Conservation (phyloP, 2,329 filamentous ascomycete genomes). For the Colletotrichum phormii region DNA sequence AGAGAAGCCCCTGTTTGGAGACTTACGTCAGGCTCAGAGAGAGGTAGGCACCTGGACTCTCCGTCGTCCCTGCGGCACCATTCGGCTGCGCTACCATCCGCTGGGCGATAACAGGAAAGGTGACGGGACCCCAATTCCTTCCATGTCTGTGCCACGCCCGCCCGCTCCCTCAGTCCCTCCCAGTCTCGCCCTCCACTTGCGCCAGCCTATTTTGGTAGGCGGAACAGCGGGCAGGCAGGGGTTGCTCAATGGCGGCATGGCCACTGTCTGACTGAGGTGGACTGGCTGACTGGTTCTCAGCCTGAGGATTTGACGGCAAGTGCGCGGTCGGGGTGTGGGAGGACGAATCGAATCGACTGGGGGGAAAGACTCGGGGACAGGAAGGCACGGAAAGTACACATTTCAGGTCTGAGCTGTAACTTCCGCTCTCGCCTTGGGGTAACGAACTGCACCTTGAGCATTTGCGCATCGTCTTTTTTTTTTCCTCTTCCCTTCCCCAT, state of each 20-base stretch:
- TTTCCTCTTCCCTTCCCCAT: background rate
- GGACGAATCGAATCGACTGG: background rate
- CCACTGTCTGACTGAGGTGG: too few species aligned
- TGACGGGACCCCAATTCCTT: slow-evolving; percentile 6
- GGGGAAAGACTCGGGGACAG: background rate
- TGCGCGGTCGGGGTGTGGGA: background rate
- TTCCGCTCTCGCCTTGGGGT: background rate
- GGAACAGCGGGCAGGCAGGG: background rate
- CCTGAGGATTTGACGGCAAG: background rate
- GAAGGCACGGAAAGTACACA: slow-evolving; percentile 11
- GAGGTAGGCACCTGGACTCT: background rate
- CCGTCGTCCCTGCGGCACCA: slow-evolving; percentile 19
- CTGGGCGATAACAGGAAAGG: slow-evolving; percentile 1
- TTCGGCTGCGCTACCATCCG: slow-evolving; percentile 34
- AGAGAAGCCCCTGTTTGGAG: slow-evolving; percentile 26
- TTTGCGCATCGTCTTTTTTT: background rate
- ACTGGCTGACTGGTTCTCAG: background rate
- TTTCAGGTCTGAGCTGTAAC: slow-evolving; percentile 4
- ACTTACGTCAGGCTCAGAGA: slow-evolving; percentile 16
- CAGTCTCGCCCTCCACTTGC: background rate
- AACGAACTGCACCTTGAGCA: background rate
- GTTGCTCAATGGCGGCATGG: too few species aligned
- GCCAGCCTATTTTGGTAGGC: slow-evolving; percentile 25
- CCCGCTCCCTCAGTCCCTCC: background rate
- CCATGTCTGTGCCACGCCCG: slow-evolving; percentile 21